Evolutionary conservation across 768 basidiomycete species (phyloP).

Genomic region (Rhodotorula sphaerocarpa): DNA sequence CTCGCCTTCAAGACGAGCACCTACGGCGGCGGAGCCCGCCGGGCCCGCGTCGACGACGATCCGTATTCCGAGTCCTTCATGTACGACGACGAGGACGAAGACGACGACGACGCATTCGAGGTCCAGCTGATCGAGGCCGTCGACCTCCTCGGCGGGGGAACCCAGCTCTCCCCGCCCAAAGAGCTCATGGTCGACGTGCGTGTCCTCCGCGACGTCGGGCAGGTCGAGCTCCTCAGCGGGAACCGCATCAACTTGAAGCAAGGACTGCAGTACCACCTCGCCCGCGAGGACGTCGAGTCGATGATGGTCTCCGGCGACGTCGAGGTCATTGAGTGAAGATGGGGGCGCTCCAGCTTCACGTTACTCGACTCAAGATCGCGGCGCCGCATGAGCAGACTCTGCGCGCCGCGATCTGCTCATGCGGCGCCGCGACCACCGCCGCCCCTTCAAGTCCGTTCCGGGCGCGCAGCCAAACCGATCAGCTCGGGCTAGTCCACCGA

Average conservation of each 20-base stretch:
- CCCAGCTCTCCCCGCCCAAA: constrained; percentile 56
- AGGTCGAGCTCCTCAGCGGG: constrained; percentile 84
- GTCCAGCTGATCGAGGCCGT: constrained; percentile 49
- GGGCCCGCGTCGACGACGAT: background rate
- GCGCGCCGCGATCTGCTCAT: background rate
- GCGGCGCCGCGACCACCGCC: too few relatives aligned
- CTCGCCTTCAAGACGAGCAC: constrained; percentile 29
- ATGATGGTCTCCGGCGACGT: constrained; percentile 88
- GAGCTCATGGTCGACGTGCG: constrained; percentile 80
- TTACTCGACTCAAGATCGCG: background rate
- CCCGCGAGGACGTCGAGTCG: constrained; percentile 82
- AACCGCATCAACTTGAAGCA: constrained; percentile 73
- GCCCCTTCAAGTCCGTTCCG: too few relatives aligned
- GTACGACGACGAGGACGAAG: constrained; percentile 11
- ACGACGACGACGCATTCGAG: constrained; percentile 9
- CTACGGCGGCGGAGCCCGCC: background rate
- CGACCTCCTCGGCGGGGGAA: constrained; percentile 50
- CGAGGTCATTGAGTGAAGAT: constrained; percentile 57
- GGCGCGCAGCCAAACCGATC: too few relatives aligned
- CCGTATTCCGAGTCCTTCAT: constrained; percentile 1
- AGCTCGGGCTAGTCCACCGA: too few relatives aligned
- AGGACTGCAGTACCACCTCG: constrained; percentile 81
- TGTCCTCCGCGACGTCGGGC: constrained; percentile 80
- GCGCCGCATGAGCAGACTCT: background rate
- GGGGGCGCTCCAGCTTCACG: background rate